Base-by-base conservation (phyloP, 352 stramenopile species). In the Phytopythium mirpurense region DNA sequence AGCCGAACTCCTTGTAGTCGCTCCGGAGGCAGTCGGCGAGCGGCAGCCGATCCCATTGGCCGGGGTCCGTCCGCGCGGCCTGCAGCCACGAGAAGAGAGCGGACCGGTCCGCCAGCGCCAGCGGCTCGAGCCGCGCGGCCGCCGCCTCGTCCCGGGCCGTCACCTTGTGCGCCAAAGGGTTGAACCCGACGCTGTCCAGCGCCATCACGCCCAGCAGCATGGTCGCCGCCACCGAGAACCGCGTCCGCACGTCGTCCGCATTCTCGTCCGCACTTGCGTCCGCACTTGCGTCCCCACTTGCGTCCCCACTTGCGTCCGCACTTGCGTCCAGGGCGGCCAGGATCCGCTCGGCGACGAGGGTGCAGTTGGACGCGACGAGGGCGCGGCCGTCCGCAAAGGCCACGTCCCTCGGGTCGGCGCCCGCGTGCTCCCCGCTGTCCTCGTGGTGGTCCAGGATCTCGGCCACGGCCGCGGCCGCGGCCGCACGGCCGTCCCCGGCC, bases 361-460 rank as follows among this genome's bases (percentile, higher is more conserved):
- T 91, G 57, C 83, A 93, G 15, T 59, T 86, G 34, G 76, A 89
- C 31, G 78, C 83, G 18, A 90, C 80, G 2, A 90, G 63, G 19
- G 82, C 83, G 23, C 82, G 72, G 15, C 74, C 78, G 32, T 88
- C 49, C 2, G 72, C 63, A 56, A 93, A 93, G 6, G 80, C 83
- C 58, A 93, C 78, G 27, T 89, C 71, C 12, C 83, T 67, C 26
- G 38, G 36, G 2, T 63, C 10, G 0, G 65, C 78, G 15, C 68
- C 26, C 14, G 60, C 32, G 38, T 93, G 78, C 42, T 67, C 56
- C 32, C 72, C 63, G 19, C 83, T 42, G 60, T 93, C 83, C 56
- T 71, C 77, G 60, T 93, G 83, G 56, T 93, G 80, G 51, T 93
- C 83, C 40, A 91, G 41, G 58, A 93, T 91, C 65, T 88, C 80